Evolutionary conservation across 202 grass and related monocot genomes (phyloP), one percentile per base, ranked within the genome.

Genomic region (Tripidium arundinaceum): DNA sequence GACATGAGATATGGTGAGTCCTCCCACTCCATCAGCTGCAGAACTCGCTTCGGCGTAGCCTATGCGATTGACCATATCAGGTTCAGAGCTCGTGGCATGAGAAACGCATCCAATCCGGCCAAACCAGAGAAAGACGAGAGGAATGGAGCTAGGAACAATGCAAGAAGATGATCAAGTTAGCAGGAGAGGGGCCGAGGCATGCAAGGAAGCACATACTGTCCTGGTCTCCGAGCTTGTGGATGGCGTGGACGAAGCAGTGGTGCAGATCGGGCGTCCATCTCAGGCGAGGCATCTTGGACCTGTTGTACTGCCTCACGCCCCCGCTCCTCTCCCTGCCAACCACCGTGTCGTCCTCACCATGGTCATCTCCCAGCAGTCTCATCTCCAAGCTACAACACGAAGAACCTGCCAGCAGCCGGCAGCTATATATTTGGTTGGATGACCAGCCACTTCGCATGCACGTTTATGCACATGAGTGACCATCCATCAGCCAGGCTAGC

Each of bases 221-320:
- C 49, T 91, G 92, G 72, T 92, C 96, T 28, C 96, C 96, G 79
- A 98, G 96, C 63, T 79, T 93, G 70, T 87, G 84, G 11, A 98
- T 89, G 82, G 96, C 96, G 43, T 88, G 88, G 69, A 98, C 82
- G 62, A 98, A 98, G 88, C 90, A 93, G 76, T 85, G 96, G 80
- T 98, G 96, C 57, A 98, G 96, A 22, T 91, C 92, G 38, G 88
- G 84, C 9, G 88, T 98, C 96, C 96, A 99, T 76, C 90, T 80
- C 28, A 99, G 84, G 54, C 92, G 92, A 54, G 92, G 92, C 72
- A 93, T 90, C 83, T 95, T 95, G 63, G 96, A 96, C 68, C 92
- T 77, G 45, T 91, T 87, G 79, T 99, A 99, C 83, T 87, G 92
- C 77, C 96, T 91, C 54, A 93, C 93, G 21, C 83, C 70, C 4